These are phyloP conservation scores for Xylaria sp. DNA, from an alignment of 2,329 filamentous ascomycete genomes.

Conservation along the genomic window DNA sequence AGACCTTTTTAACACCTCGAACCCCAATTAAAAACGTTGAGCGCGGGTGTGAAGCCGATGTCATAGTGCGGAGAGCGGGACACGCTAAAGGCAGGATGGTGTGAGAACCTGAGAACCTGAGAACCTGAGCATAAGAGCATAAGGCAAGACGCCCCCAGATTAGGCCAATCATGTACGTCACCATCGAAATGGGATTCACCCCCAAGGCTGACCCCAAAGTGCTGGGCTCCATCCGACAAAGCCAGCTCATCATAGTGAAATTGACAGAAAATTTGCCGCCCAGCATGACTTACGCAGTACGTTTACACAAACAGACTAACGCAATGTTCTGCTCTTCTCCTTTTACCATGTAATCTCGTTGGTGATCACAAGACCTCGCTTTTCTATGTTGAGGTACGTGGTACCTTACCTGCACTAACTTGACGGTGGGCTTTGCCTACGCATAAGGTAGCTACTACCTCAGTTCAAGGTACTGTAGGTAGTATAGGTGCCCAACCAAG, in stretches of 20 bases:
- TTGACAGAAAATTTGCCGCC: slow-evolving; percentile 29
- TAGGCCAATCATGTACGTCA: slow-evolving; percentile 37
- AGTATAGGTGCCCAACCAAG: no score
- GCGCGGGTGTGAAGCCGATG: slow-evolving; percentile 18
- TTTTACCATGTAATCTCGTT: slow-evolving; percentile 6
- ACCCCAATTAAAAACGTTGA: slow-evolving; percentile 27
- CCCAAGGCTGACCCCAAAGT: slow-evolving; percentile 13
- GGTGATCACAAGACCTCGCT: slow-evolving; percentile 11
- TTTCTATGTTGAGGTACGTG: no score
- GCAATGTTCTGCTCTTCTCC: neutral
- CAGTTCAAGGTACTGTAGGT: no score
- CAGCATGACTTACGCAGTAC: slow-evolving; percentile 4
- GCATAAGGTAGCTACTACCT: no score
- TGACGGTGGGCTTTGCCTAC: no score
- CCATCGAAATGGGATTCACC: slow-evolving; percentile 29
- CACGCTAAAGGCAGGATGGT: neutral
- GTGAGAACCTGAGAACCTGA: neutral
- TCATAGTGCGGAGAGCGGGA: slow-evolving; percentile 11
- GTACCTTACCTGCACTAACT: no score
- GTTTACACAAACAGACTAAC: slow-evolving; percentile 1
- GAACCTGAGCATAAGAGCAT: no score
- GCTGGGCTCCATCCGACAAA: slow-evolving; percentile 31
- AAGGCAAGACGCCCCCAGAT: neutral
- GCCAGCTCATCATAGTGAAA: slow-evolving; percentile 35
- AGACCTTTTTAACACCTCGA: neutral